Base-by-base conservation (phyloP, 495 filamentous ascomycete species). In the Aspergillus biplanus region DNA sequence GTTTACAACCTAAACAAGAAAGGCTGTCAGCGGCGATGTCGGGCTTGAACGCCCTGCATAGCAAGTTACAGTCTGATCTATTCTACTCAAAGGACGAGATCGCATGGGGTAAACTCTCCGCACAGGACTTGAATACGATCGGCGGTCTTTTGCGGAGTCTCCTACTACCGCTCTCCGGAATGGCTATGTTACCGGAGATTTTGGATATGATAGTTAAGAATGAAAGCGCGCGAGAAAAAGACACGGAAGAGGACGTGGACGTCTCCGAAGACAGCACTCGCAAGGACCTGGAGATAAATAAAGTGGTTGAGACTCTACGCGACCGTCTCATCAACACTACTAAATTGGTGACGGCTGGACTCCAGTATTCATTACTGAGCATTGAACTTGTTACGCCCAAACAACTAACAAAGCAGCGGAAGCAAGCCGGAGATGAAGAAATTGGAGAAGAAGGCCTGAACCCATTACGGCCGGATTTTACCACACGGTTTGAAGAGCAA, bases 21-120 rank as follows among this genome's bases (percentile, higher is more conserved):
- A 72, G 75, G 1, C 58, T 91, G 33, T 80, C 84, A 59, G 76
- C 69, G 11, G 71, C 78, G 0, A 76, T 85, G 13, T 71, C 75
- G 2, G 78, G 74, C 5, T 61, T 92, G 52, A 79, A 81, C n/a
- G 83, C 78, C 13, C 68, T 92, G 0, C 80, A 87, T 21, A 86
- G 85, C 3, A 92, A 92, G 68, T 65, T 92, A 8, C 75, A 87
- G 37, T 78, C 81, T 0, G 90, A 92, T 68, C 66, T 92, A 6
- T 77, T 85, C 4, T 91, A 91, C 67, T 90, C 87, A 0, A 92
- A 91, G 63, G 80, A 89, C 15, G 90, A 92, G 64, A 69, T 88
- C 18, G 88, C 88, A 0, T 88, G 80, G 74, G 89, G 89, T 7
- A 91, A 89, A 57, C 71, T 92, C 15, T 77, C 82, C 44, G 83